Conservation (phyloP, 768 basidiomycete species). For the Naganishia onofrii region DNA sequence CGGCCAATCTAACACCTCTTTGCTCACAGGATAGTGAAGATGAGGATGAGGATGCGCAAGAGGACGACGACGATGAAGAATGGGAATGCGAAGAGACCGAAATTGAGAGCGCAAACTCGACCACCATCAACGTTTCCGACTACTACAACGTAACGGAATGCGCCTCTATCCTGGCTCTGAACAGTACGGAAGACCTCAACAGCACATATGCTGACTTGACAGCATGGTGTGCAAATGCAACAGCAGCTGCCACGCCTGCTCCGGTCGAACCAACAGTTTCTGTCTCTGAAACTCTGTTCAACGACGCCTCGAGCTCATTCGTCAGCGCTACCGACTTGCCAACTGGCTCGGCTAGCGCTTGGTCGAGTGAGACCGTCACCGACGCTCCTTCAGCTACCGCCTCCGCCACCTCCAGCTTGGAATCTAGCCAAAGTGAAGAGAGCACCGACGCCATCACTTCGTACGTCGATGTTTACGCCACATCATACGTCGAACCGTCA, state of each 20-base stretch:
- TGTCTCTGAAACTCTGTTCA: neutral
- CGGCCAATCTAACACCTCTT: neutral
- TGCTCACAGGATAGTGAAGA: constrained; percentile 15
- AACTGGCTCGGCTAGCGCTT: neutral
- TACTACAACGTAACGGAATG: constrained; percentile 21
- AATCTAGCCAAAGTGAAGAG: neutral
- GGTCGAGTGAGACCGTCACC: neutral
- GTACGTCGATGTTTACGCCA: constrained; percentile 27
- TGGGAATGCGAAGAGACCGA: constrained; percentile 29
- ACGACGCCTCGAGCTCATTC: neutral
- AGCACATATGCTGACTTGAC: constrained; percentile 17
- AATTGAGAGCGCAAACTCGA: constrained; percentile 1
- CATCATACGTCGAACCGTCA: constrained; percentile 25
- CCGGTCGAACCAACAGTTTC: neutral
- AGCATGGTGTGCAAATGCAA: constrained; percentile 17
- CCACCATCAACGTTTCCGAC: neutral
- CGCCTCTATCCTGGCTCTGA: constrained; percentile 5
- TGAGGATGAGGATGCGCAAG: neutral
- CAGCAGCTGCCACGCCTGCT: constrained; percentile 1
- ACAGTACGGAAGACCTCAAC: constrained; percentile 16
- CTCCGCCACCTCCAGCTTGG: neutral
- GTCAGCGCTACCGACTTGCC: constrained; percentile 10
- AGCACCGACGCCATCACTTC: constrained; percentile 9
- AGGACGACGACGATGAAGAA: constrained; percentile 23
- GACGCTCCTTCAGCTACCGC: constrained; percentile 7